Base-by-base conservation (phyloP, 805 yeast genomes). In the Scheffersomyces stipitis region DNA sequence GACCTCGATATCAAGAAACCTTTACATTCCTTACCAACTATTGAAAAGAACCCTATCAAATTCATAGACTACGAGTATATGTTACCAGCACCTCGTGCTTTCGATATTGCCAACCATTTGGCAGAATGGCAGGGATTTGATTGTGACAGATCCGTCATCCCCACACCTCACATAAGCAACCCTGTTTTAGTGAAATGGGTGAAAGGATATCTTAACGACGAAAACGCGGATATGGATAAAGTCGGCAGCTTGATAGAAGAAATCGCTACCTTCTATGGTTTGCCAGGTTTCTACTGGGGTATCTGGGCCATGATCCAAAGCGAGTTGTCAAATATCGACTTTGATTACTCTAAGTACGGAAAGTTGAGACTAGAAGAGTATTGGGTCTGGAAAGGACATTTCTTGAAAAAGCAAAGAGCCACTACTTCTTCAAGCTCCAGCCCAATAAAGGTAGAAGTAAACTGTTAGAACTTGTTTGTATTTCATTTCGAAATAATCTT, bases 281-380 rank as follows among this genome's bases (percentile, higher is more conserved):
- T 84, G 60, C 93, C 93, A 0, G 93, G 91, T 1, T 81, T 84
- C 51, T 84, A 82, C 55, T 84, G 93, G 93, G 90, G 91, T 1
- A 72, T 85, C 7, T 84, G 93, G 93, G 79, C 89, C 2, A 81
- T 80, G 41, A 84, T 85, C 36, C 93, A 84, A 58, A 71, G 83
- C 41, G 73, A 73, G 37, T 76, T 81, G 15, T 81, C 88, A 2
- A 71, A 76, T 18, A 83, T 84, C 31, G 91, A 85, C 47, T 84
- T 84, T 55, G 83, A 82, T 52, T 84, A 85, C 54, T 69, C 75
- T 4, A 64, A 69, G 8, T 84, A 85, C 51, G 78, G 86, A 2
- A 68, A 69, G 29, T 62, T 67, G 35, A 66, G 93, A 40, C 65
- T 85, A 33, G 69, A 70, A 22, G 93, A 84, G 56, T 84, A 84